Evolutionary conservation across 257 asterid genomes (phyloP).

Genomic region (Solanum virginianum): DNA sequence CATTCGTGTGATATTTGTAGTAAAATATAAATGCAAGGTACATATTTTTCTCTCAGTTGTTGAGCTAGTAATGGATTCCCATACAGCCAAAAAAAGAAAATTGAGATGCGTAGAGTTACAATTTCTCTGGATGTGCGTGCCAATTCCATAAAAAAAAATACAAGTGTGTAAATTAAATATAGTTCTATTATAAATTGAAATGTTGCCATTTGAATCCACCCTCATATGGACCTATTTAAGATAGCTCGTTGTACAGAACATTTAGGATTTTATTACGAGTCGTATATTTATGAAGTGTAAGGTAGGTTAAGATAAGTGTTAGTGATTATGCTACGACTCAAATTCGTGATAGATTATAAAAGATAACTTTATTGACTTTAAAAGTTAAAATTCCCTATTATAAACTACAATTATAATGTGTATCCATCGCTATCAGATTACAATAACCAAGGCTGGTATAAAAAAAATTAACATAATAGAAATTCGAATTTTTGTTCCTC

Average conservation of each 20-base stretch:
- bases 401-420: too few species aligned
- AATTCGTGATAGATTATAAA: too few species aligned
- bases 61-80: not conserved
- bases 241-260: rapidly evolving
- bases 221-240: not conserved
- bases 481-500: not conserved
- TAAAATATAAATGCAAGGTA: not conserved
- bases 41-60: not conserved
- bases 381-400: too few species aligned
- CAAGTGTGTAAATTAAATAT: too few species aligned
- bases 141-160: not conserved
- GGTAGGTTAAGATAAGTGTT: too few species aligned
- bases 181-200: not conserved
- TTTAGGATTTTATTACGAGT: not conserved
- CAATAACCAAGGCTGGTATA: too few species aligned
- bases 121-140: not conserved
- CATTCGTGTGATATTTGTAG: not conserved
- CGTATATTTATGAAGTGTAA: too few species aligned
- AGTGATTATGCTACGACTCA: too few species aligned
- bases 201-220: not conserved
- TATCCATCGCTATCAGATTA: too few species aligned
- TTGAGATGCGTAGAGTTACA: not conserved
- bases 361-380: too few species aligned
- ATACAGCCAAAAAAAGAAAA: not conserved
- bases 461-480: not conserved